Conservation (phyloP, 768 basidiomycete genomes). For the Tremella mesenterica region DNA sequence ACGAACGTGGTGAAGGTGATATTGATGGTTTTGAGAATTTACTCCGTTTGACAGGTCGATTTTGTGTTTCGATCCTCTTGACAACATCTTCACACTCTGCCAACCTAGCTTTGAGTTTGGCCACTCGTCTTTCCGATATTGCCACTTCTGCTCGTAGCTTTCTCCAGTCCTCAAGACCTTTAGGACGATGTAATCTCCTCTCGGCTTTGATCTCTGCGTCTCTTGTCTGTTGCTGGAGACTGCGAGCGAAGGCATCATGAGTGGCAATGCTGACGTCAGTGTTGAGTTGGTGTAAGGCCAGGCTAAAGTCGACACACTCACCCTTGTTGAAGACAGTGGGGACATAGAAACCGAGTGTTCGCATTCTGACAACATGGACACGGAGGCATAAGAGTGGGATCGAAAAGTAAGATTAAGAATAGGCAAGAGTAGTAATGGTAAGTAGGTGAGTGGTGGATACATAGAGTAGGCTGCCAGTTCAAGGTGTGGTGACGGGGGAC, state of each 20-base stretch:
- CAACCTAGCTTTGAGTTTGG: too few relatives aligned
- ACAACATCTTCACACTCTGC: too few relatives aligned
- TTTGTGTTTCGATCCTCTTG: too few relatives aligned
- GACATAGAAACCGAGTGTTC: background rate
- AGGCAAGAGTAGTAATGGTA: background rate
- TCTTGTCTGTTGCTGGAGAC: background rate
- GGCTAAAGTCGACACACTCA: background rate
- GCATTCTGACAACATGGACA: background rate
- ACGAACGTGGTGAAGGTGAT: background rate
- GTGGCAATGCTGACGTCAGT: background rate
- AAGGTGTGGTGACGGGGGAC: too few relatives aligned
- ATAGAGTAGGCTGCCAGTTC: background rate
- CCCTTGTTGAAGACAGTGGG: slow-evolving; percentile 2
- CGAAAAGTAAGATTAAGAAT: too few relatives aligned
- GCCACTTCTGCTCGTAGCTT: slow-evolving; percentile 23
- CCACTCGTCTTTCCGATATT: slow-evolving; percentile 4
- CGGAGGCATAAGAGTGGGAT: background rate
- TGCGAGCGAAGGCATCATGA: background rate
- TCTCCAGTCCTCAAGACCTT: slow-evolving; percentile 14
- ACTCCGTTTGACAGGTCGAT: too few relatives aligned
- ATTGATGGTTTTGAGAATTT: too few relatives aligned
- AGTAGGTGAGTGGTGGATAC: background rate
- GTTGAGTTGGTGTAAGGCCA: background rate
- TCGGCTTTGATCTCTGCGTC: background rate
- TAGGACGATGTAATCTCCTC: background rate